phyloP scores from a whole-genome alignment of 2,329 filamentous ascomycete species.

The Penicillium nordicum region DNA sequence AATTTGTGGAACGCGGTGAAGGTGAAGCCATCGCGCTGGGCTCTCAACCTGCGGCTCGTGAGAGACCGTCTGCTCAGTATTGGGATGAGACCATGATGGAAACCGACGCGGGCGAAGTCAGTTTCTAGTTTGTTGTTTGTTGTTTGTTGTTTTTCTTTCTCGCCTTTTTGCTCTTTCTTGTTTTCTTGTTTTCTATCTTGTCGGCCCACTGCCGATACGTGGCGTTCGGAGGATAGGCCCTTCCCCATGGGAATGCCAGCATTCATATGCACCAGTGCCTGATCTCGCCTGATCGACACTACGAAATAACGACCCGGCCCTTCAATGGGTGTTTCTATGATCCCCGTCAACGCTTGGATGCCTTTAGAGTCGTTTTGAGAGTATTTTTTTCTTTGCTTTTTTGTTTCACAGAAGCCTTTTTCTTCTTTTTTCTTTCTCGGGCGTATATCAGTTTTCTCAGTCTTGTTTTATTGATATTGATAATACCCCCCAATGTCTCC shows the following conservation, averaged over 20 bases:
- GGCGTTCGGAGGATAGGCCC: constrained; percentile 16
- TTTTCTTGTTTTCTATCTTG: neutral
- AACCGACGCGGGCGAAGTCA: constrained; percentile 44
- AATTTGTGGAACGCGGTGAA: constrained; percentile 45
- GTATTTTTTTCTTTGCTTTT: constrained; percentile 5
- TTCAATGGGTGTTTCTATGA: constrained; percentile 19
- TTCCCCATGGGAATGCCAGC: constrained; percentile 7
- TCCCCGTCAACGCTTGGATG: constrained; percentile 19
- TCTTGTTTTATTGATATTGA: constrained; percentile 35
- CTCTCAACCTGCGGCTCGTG: constrained; percentile 31
- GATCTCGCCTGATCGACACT: constrained; percentile 8
- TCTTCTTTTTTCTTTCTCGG: constrained; percentile 3
- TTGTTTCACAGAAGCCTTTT: constrained; percentile 9
- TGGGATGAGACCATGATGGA: constrained; percentile 45
- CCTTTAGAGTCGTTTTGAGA: constrained; percentile 20
- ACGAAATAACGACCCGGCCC: constrained; percentile 22
- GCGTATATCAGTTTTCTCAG: constrained; percentile 24
- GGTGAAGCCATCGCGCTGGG: constrained; percentile 40
- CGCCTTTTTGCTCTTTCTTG: neutral
- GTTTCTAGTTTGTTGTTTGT: constrained; percentile 29
- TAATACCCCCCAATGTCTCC: constrained; percentile 33
- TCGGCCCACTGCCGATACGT: constrained; percentile 6
- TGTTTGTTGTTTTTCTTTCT: neutral
- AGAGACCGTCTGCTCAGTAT: constrained; percentile 31
- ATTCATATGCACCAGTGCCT: constrained; percentile 13